phyloP scores from a whole-genome alignment of 305 asterid genomes.

The Stenogyne calaminthoides region DNA sequence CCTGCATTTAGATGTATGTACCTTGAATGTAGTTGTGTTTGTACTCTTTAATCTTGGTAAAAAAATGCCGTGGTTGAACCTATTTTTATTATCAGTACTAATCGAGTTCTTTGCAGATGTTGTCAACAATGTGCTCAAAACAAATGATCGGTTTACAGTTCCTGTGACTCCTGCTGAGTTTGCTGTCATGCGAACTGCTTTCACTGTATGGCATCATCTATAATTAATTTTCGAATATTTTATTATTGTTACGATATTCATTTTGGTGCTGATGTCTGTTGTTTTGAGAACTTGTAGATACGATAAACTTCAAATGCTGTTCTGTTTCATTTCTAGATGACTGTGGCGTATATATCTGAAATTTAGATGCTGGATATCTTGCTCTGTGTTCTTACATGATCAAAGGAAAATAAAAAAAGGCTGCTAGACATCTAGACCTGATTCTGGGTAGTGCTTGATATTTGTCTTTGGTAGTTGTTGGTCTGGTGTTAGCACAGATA shows the following conservation, averaged over 20 bases:
- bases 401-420: too few relatives aligned
- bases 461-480: too few relatives aligned
- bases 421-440: background rate
- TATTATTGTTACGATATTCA: background rate
- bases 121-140: slow-evolving; percentile 62
- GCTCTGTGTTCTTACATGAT: background rate
- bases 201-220: slow-evolving; percentile 53
- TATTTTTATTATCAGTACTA: background rate
- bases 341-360: too few relatives aligned
- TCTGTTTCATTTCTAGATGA: slow-evolving; percentile 14
- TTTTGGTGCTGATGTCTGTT: slow-evolving; percentile 11
- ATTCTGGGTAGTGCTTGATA: too few relatives aligned
- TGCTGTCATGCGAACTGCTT: slow-evolving; percentile 87
- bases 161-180: slow-evolving; percentile 91
- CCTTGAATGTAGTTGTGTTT: too few relatives aligned
- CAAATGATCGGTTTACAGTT: slow-evolving; percentile 70
- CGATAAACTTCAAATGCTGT: slow-evolving; percentile 1
- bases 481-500: too few relatives aligned
- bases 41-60: too few relatives aligned
- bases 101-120: slow-evolving; percentile 58
- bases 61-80: too few relatives aligned
- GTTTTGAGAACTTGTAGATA: background rate
- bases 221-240: background rate
- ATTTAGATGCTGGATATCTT: background rate
- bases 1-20: too few relatives aligned